phyloP scores from a whole-genome alignment of 1,284 basidiomycete genomes.

The Pterulicium gracile region DNA sequence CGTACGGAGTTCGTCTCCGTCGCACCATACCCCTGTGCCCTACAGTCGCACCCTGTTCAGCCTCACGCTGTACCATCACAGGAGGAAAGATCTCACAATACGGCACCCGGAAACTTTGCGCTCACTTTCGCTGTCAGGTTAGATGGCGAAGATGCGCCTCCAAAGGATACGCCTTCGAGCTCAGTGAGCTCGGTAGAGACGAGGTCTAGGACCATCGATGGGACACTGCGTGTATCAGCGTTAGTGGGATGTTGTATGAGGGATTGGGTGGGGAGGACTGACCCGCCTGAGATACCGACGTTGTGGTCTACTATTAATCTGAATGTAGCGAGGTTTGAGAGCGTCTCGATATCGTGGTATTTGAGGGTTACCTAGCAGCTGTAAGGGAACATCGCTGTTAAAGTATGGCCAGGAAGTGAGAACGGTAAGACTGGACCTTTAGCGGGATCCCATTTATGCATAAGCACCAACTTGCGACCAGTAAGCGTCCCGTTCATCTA shows the following conservation, averaged over 20 bases:
- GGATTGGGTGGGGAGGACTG: background rate
- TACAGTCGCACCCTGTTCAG: too few relatives aligned
- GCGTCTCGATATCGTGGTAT: too few relatives aligned
- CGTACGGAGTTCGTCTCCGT: constrained; percentile 41
- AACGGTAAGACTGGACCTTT: too few relatives aligned
- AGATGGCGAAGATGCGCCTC: constrained; percentile 39
- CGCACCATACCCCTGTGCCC: constrained; percentile 47
- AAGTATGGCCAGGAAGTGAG: too few relatives aligned
- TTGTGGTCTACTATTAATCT: constrained; percentile 13
- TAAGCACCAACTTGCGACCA: constrained; percentile 43
- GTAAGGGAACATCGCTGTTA: too few relatives aligned
- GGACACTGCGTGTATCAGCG: constrained; percentile 26
- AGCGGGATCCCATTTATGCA: constrained; percentile 44
- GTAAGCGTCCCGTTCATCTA: constrained; percentile 32
- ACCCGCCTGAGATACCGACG: constrained; percentile 9
- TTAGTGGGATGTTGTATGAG: constrained; percentile 5
- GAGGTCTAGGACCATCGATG: constrained; percentile 43
- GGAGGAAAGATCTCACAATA: too few relatives aligned
- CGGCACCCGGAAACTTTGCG: constrained; percentile 29
- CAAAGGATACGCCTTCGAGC: constrained; percentile 33
- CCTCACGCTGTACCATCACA: too few relatives aligned
- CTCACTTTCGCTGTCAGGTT: constrained; percentile 24
- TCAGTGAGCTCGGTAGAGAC: constrained; percentile 27
- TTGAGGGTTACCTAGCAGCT: too few relatives aligned
- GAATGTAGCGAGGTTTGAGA: too few relatives aligned